phyloP scores from a whole-genome alignment of 2,329 filamentous ascomycete genomes.

The Fusarium lyarnte region DNA sequence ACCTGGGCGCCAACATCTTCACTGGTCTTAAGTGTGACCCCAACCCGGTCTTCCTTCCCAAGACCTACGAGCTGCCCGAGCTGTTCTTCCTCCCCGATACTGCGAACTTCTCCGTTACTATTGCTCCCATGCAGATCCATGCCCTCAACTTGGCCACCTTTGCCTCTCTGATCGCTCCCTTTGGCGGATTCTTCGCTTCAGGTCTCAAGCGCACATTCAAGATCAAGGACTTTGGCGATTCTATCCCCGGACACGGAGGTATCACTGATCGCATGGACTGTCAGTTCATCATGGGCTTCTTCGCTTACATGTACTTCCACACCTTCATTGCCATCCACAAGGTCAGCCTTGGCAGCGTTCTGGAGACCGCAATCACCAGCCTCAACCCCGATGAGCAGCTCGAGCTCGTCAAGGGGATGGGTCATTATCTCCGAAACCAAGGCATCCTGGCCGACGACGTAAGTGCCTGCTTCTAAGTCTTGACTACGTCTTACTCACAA shows the following conservation, averaged over 20 bases:
- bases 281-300: slow-evolving; percentile 99
- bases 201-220: slow-evolving; percentile 99
- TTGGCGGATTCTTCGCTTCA: slow-evolving; percentile 97
- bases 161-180: slow-evolving; percentile 94
- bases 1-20: slow-evolving; percentile 92
- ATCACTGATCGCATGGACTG: slow-evolving; percentile 99
- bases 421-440: slow-evolving; percentile 72
- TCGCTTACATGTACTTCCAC: slow-evolving; percentile 98
- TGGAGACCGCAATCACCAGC: slow-evolving; percentile 93
- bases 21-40: slow-evolving; percentile 89
- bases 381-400: slow-evolving; percentile 88
- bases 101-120: slow-evolving; percentile 71
- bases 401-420: slow-evolving; percentile 75
- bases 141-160: slow-evolving; percentile 91
- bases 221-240: slow-evolving; percentile 99
- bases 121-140: slow-evolving; percentile 93
- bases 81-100: slow-evolving; percentile 75
- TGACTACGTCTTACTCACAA: slow-evolving; percentile 2
- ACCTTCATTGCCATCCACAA: slow-evolving; percentile 94
- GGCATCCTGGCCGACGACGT: slow-evolving; percentile 54
- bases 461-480: slow-evolving; percentile 17
- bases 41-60: slow-evolving; percentile 89
- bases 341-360: slow-evolving; percentile 83
- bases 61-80: slow-evolving; percentile 76
- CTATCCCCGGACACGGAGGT: slow-evolving; percentile 95